Evolutionary conservation across 805 yeast species (phyloP).

Genomic region (Myxozyma lipomycoides): DNA sequence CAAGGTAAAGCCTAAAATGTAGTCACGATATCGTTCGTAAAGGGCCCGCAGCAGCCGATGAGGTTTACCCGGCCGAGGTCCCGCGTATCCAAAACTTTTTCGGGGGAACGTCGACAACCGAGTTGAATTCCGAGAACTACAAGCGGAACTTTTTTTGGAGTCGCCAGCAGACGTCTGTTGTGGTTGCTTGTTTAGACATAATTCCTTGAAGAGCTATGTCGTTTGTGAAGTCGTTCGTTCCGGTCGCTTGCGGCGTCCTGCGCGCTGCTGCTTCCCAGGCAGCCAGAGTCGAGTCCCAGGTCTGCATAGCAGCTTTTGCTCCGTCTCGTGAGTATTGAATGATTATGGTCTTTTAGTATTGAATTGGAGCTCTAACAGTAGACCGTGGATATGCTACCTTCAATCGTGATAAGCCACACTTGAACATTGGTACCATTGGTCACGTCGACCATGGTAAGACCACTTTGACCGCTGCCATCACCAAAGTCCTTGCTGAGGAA

Average conservation of each 20-base stretch:
- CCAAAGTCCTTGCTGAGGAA: slow-evolving; percentile 80
- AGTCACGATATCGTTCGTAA: no score
- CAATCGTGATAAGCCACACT: slow-evolving; percentile 93
- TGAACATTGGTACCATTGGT: slow-evolving; percentile 96
- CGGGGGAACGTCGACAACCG: no score
- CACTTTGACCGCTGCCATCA: slow-evolving; percentile 96
- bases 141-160: no score
- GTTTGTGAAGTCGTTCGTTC: slow-evolving; percentile 15
- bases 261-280: slow-evolving; percentile 19
- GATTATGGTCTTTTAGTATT: background rate
- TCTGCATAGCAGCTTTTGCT: background rate
- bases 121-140: no score
- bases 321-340: background rate
- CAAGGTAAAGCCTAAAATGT: no score
- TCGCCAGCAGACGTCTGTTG: no score
- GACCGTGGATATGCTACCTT: slow-evolving; percentile 52
- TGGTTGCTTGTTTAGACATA: no score
- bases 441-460: slow-evolving; percentile 99
- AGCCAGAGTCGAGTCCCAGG: background rate
- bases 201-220: no score
- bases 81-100: no score
- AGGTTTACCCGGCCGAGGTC: no score
- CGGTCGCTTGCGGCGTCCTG: slow-evolving; percentile 19
- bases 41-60: no score
- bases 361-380: background rate